These are phyloP conservation scores for Sphagnum fallax DNA, from an alignment of 228 moss, liverwort and hornwort species.

Conservation along the genomic window DNA sequence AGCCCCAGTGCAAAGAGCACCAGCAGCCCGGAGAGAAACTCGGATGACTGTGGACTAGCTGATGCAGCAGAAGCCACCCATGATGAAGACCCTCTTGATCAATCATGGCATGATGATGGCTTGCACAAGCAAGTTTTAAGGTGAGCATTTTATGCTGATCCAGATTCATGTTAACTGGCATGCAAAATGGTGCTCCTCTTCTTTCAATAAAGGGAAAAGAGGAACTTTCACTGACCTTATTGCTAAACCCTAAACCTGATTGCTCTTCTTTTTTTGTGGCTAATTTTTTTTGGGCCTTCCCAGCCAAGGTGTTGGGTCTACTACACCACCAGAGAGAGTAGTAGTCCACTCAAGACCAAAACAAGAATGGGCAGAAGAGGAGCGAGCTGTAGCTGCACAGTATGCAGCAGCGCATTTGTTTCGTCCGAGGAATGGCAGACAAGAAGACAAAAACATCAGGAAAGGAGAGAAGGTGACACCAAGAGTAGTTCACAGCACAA, in stretches of 20 bases:
- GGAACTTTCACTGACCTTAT: no score
- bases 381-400: slow-evolving; percentile 42
- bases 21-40: slow-evolving; percentile 45
- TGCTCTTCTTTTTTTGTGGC: no score
- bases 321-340: neutral
- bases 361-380: slow-evolving; percentile 39
- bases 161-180: no score
- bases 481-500: slow-evolving; percentile 6
- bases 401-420: slow-evolving; percentile 21
- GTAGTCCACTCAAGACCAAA: slow-evolving; percentile 1
- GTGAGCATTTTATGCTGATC: no score
- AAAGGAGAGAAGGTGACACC: slow-evolving; percentile 26
- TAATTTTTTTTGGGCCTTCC: no score
- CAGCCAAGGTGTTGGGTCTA: no score
- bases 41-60: slow-evolving; percentile 36
- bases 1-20: slow-evolving; percentile 31
- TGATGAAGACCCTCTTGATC: neutral
- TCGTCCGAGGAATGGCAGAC: slow-evolving; percentile 12
- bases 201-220: no score
- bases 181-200: no score
- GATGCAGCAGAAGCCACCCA: slow-evolving; percentile 7
- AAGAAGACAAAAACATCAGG: slow-evolving; percentile 15
- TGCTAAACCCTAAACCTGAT: no score
- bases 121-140: no score
- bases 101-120: slow-evolving; percentile 1